Evolutionary conservation across 768 basidiomycete species (phyloP).

Genomic region (Leccinum arenicola): DNA sequence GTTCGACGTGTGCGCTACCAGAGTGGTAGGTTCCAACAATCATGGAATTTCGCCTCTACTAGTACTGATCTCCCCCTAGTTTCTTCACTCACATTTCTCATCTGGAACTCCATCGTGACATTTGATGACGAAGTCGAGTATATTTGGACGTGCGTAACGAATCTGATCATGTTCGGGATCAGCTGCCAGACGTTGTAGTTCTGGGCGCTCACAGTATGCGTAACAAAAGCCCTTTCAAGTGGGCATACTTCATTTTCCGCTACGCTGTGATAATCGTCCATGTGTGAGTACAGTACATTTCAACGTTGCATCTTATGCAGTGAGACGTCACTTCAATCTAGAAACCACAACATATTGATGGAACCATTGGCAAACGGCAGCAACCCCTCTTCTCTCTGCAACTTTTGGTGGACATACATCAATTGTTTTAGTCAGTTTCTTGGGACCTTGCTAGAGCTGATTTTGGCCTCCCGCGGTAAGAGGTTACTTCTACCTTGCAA

Average conservation of each 20-base stretch:
- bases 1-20: too few relatives aligned
- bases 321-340: not conserved
- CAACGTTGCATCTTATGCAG: not conserved
- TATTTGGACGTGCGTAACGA: slow-evolving; percentile 15
- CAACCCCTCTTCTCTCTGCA: slow-evolving; percentile 9
- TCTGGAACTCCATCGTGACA: slow-evolving; percentile 15
- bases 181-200: not conserved
- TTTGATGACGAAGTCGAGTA: slow-evolving; percentile 19
- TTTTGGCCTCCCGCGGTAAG: slow-evolving; percentile 18
- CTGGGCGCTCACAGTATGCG: slow-evolving; percentile 19
- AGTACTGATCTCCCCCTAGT: slow-evolving; percentile 4
- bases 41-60: too few relatives aligned
- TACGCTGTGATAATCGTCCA: slow-evolving; percentile 20
- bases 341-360: slow-evolving; percentile 14
- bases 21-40: too few relatives aligned
- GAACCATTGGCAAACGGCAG: slow-evolving; percentile 8
- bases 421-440: slow-evolving; percentile 2
- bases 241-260: slow-evolving; percentile 30
- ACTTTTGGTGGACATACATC: slow-evolving; percentile 11
- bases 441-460: slow-evolving; percentile 12
- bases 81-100: slow-evolving; percentile 10
- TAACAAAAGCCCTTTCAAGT: slow-evolving; percentile 23
- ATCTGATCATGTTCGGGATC: not conserved
- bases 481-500: not conserved
- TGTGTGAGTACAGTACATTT: slow-evolving; percentile 18